These are phyloP conservation scores for Gymnopus androsaceus DNA, from an alignment of 1,284 basidiomycete species.

Conservation along the genomic window DNA sequence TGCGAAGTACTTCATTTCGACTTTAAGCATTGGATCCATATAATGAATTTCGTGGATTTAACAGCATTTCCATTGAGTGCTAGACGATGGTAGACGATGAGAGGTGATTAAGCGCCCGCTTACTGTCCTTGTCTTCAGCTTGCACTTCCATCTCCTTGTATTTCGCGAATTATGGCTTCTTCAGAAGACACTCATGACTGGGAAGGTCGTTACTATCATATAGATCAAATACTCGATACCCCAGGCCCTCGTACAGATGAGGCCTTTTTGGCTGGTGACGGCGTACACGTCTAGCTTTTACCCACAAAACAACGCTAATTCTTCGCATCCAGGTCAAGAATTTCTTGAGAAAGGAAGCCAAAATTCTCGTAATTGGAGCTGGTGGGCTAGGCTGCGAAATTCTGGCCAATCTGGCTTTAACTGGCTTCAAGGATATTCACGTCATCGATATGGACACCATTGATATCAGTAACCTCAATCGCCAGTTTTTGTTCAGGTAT, in stretches of 20 bases:
- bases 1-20: too few species aligned
- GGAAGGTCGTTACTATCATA: slow-evolving; percentile 73
- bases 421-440: slow-evolving; percentile 97
- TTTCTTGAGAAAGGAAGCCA: slow-evolving; percentile 83
- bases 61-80: too few species aligned
- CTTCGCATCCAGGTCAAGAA: slow-evolving; percentile 68
- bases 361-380: slow-evolving; percentile 96
- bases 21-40: too few species aligned
- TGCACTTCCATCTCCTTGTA: neutral
- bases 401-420: slow-evolving; percentile 88
- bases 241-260: slow-evolving; percentile 82
- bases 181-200: slow-evolving; percentile 48
- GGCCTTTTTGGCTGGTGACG: slow-evolving; percentile 72
- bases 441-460: slow-evolving; percentile 99
- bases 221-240: slow-evolving; percentile 80
- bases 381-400: slow-evolving; percentile 96
- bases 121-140: neutral
- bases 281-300: slow-evolving; percentile 29
- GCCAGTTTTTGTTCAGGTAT: slow-evolving; percentile 96
- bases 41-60: too few species aligned
- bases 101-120: neutral
- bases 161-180: slow-evolving; percentile 1
- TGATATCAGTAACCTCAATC: slow-evolving; percentile 97
- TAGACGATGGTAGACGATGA: neutral
- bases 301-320: neutral